Evolutionary conservation across 73 alveolate species (phyloP).

Genomic region (Paramecium octaurelia): DNA sequence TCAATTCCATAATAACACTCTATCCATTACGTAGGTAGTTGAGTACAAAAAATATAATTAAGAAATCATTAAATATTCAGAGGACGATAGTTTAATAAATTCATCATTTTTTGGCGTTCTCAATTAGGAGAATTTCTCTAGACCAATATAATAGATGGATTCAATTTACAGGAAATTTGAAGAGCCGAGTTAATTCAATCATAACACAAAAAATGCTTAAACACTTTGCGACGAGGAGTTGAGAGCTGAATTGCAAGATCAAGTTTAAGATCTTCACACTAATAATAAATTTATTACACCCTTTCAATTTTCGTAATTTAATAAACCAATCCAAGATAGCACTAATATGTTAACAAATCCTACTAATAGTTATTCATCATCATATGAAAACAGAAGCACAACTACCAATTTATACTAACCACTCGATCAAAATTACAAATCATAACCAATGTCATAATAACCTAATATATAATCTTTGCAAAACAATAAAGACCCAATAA

Average conservation of each 20-base stretch:
- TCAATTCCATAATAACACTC: background rate
- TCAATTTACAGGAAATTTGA: background rate
- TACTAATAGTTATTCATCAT: background rate
- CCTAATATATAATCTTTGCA: background rate
- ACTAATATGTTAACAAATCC: background rate
- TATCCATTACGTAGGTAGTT: background rate
- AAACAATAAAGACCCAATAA: background rate
- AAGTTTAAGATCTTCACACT: background rate
- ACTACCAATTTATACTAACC: background rate
- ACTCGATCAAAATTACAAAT: background rate
- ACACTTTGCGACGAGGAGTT: constrained; percentile 17
- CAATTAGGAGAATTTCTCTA: background rate
- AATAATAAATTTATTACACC: background rate
- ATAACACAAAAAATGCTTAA: background rate
- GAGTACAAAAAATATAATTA: constrained; percentile 26
- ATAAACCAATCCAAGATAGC: background rate
- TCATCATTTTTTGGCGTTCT: constrained; percentile 3
- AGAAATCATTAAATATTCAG: background rate
- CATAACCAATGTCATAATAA: background rate
- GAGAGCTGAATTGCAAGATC: background rate
- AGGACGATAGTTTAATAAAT: background rate
- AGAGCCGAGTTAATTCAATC: background rate
- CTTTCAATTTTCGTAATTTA: background rate
- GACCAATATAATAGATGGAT: background rate
- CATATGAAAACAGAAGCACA: background rate